phyloP scores from a whole-genome alignment of 2,329 filamentous ascomycete genomes.

The Fusarium sarcochroum region DNA sequence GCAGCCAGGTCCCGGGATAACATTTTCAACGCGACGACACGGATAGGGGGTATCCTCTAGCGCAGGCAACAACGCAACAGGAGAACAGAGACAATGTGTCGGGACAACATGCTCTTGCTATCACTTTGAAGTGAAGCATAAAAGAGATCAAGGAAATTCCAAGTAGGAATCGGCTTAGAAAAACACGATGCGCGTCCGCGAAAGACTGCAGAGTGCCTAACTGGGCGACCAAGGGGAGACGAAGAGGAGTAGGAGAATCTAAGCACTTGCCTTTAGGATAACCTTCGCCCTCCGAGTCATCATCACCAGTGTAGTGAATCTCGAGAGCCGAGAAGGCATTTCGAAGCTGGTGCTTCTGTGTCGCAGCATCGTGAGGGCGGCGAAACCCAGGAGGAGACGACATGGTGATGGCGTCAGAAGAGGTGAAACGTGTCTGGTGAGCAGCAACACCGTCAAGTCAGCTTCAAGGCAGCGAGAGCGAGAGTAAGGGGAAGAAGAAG shows the following conservation, averaged over 20 bases:
- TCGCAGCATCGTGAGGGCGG: slow-evolving; percentile 10
- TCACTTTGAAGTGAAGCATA: neutral
- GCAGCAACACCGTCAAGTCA: neutral
- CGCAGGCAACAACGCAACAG: neutral
- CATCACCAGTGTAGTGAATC: neutral
- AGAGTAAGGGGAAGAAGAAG: neutral
- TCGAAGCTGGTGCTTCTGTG: slow-evolving; percentile 6
- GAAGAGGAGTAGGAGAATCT: neutral
- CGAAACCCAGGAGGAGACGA: slow-evolving; percentile 19
- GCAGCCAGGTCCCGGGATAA: neutral
- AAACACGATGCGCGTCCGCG: neutral
- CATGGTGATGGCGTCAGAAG: slow-evolving; percentile 12
- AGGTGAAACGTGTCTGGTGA: neutral
- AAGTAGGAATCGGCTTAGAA: neutral
- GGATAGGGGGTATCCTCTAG: neutral
- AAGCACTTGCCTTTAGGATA: slow-evolving; percentile 20
- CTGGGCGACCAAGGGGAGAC: neutral
- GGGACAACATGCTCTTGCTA: no score
- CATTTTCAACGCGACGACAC: neutral
- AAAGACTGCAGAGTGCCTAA: neutral
- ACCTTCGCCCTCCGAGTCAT: slow-evolving; percentile 8
- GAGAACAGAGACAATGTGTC: neutral
- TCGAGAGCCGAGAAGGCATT: slow-evolving; percentile 23
- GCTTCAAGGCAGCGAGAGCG: neutral
- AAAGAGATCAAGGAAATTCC: neutral